These are phyloP conservation scores for Hortaea sp. DNA, from an alignment of 2,329 filamentous ascomycete species.

Conservation along the genomic window DNA sequence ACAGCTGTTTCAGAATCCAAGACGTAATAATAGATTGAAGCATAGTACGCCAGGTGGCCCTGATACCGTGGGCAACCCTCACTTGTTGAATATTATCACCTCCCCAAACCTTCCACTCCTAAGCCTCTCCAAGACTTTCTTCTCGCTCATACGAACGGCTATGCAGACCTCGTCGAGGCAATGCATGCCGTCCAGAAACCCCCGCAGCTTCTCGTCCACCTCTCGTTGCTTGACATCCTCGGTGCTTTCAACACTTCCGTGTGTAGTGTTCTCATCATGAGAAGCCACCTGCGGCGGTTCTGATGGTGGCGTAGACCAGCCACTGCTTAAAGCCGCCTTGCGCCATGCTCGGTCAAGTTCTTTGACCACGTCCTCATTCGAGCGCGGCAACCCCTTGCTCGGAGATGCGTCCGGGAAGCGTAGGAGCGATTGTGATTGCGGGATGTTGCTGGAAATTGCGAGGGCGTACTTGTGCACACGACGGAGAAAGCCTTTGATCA, in stretches of 20 bases:
- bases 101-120: conserved; percentile 37
- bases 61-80: neutral
- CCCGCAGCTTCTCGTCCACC: conserved; percentile 43
- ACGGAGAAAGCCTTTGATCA: conserved; percentile 91
- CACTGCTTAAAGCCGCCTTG: conserved; percentile 21
- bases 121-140: conserved; percentile 59
- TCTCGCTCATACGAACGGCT: conserved; percentile 60
- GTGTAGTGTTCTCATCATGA: conserved; percentile 25
- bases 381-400: conserved; percentile 9
- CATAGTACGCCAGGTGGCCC: no score
- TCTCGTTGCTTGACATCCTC: conserved; percentile 14
- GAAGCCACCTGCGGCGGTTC: conserved; percentile 12
- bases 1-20: no score
- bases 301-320: conserved; percentile 21
- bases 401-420: conserved; percentile 3
- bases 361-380: conserved; percentile 10
- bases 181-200: conserved; percentile 64
- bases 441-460: conserved; percentile 24
- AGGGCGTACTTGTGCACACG: conserved; percentile 86
- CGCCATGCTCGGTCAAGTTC: conserved; percentile 25
- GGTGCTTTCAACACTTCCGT: conserved; percentile 16
- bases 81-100: conserved; percentile 21
- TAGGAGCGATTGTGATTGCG: conserved; percentile 4
- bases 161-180: conserved; percentile 76
- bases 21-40: no score